Evolutionary conservation across 306 rosid species (phyloP).

Genomic region (Crataegus laevigata): DNA sequence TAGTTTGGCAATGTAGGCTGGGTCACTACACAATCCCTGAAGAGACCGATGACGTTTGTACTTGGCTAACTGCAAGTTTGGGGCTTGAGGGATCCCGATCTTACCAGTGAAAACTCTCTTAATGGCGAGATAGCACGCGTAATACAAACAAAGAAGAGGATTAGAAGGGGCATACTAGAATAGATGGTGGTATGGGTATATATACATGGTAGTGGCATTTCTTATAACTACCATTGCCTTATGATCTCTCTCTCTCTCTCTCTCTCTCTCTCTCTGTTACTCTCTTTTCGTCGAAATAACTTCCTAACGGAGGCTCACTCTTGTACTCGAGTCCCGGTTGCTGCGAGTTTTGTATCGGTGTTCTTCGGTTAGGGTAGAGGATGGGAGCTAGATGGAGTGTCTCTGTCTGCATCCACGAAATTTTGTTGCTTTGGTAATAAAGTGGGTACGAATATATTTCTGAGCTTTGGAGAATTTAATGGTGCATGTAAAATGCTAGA

Average conservation of each 20-base stretch:
- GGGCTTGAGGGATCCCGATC: slow-evolving; percentile 63
- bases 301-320: not conserved
- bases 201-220: slow-evolving; percentile 30
- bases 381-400: not conserved
- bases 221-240: slow-evolving; percentile 20
- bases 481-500: not conserved
- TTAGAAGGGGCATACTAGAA: slow-evolving; percentile 34
- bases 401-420: slow-evolving; percentile 1
- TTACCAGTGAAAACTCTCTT: slow-evolving; percentile 22
- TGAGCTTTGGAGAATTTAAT: not conserved
- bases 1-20: slow-evolving; percentile 44
- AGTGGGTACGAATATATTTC: not conserved
- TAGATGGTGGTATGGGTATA: slow-evolving; percentile 39
- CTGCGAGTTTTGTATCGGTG: not conserved
- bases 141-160: slow-evolving; percentile 13
- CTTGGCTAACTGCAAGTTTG: slow-evolving; percentile 67
- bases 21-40: slow-evolving; percentile 92
- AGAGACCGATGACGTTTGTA: slow-evolving; percentile 80
- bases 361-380: not conserved
- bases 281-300: slow-evolving; percentile 2
- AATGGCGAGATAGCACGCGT: not conserved
- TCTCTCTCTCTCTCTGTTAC: not conserved
- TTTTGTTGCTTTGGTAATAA: slow-evolving; percentile 18
- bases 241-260: slow-evolving; percentile 1
- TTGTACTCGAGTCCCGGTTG: not conserved